Evolutionary conservation across 2,329 filamentous ascomycete genomes (phyloP).

Genomic region (Fusarium nematophilum): DNA sequence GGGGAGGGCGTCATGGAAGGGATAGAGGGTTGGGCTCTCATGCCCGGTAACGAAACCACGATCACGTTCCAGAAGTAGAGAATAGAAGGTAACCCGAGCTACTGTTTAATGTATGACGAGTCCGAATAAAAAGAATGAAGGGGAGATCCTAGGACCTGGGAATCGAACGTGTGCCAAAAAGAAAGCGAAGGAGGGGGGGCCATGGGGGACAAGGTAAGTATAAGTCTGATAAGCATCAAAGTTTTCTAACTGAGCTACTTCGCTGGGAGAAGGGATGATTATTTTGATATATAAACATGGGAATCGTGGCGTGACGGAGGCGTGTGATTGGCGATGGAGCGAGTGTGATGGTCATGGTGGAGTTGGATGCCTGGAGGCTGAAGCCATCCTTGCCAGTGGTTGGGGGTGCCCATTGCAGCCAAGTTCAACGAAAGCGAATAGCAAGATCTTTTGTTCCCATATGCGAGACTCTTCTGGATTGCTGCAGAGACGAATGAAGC

Average conservation of each 20-base stretch:
- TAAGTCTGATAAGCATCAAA: neutral
- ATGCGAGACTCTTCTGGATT: too few relatives aligned
- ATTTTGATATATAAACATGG: constrained; percentile 18
- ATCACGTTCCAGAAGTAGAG: neutral
- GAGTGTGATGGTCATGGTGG: neutral
- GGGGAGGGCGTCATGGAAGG: neutral
- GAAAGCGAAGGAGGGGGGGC: constrained; percentile 28
- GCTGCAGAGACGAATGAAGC: too few relatives aligned
- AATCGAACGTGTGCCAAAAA: constrained; percentile 22
- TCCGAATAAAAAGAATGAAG: neutral
- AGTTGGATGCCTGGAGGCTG: constrained; percentile 18
- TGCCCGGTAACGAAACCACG: neutral
- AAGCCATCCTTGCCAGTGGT: too few relatives aligned
- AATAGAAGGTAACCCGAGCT: neutral
- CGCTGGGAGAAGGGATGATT: constrained; percentile 13
- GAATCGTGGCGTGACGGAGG: neutral
- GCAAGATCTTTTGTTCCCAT: too few relatives aligned
- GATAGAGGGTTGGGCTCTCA: neutral
- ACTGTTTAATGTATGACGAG: neutral
- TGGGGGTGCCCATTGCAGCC: too few relatives aligned
- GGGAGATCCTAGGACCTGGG: neutral
- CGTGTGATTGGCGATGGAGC: constrained; percentile 1
- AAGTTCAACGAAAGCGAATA: too few relatives aligned
- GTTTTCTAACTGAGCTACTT: constrained; percentile 36
- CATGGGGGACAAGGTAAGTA: constrained; percentile 28